A percentile compares a stretch with the other conserved stretches of the same genome.
phyloP scores from a whole-genome alignment of 2,329 filamentous ascomycete genomes.

The Phoma sp. region DNA sequence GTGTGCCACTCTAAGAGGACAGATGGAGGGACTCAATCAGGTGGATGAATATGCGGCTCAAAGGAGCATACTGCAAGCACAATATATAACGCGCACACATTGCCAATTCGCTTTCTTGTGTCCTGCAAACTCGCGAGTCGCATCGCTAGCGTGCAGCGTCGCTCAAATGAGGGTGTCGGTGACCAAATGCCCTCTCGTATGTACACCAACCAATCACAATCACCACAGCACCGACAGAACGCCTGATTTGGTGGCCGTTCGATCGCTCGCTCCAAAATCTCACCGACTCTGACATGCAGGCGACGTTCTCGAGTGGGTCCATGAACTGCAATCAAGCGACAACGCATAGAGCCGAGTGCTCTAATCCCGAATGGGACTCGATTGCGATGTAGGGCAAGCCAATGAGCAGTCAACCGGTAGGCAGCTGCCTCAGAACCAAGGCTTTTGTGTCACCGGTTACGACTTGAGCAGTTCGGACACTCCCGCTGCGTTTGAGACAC shows the following conservation, averaged over 20 bases:
- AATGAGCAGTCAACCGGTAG: constrained; percentile 25
- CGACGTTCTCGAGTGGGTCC: constrained; percentile 31
- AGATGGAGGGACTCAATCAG: constrained; percentile 16
- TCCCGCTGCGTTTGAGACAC: constrained; percentile 1
- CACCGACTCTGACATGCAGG: constrained; percentile 42
- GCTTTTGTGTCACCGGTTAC: constrained; percentile 22
- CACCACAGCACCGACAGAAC: constrained; percentile 14
- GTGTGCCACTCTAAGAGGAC: constrained; percentile 17
- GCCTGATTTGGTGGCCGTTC: constrained; percentile 11
- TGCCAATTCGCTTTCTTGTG: constrained; percentile 18
- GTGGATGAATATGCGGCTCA: constrained; percentile 38
- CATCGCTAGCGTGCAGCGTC: constrained; percentile 6
- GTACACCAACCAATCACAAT: constrained; percentile 21
- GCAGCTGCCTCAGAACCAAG: constrained; percentile 36
- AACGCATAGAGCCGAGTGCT: constrained; percentile 43
- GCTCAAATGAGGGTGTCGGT: constrained; percentile 20
- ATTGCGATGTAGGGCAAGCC: constrained; percentile 30
- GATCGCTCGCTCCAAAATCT: constrained; percentile 25
- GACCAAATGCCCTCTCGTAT: constrained; percentile 14
- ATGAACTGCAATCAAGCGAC: constrained; percentile 35
- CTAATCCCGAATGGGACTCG: constrained; percentile 27
- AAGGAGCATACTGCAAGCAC: constrained; percentile 20
- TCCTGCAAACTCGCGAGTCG: constrained; percentile 18
- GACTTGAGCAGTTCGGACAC: constrained; percentile 4
- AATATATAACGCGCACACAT: constrained; percentile 22